These are phyloP conservation scores for Entomortierella beljakovae DNA, from an alignment of 192 early-diverging fungal species.

Conservation along the genomic window DNA sequence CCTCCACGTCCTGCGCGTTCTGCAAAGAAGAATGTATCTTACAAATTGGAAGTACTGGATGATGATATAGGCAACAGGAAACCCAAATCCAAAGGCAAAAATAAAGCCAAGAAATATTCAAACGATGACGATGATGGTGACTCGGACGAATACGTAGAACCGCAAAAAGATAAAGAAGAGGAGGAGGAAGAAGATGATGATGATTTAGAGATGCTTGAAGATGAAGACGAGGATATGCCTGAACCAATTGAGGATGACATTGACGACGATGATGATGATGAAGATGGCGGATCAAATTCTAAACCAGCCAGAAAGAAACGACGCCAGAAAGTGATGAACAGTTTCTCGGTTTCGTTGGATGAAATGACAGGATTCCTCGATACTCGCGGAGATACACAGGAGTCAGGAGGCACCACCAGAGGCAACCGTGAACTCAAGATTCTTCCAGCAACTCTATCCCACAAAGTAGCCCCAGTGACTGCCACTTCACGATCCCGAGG, in stretches of 20 bases:
- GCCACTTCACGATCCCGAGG: not conserved
- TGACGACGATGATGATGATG: not conserved
- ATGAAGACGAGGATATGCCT: constrained; percentile 4
- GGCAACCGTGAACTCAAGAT: not conserved
- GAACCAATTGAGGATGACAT: not conserved
- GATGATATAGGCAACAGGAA: not conserved
- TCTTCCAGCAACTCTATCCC: not conserved
- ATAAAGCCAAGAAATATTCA: not conserved
- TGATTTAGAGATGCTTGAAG: not conserved
- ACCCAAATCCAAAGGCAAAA: not conserved
- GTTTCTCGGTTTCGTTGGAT: constrained; percentile 11
- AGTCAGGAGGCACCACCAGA: not conserved
- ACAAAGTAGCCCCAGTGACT: not conserved
- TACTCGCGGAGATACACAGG: not conserved
- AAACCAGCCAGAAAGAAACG: constrained; percentile 1
- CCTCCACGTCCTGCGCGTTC: constrained; percentile 29
- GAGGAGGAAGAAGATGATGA: constrained; percentile 17
- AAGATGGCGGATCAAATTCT: not conserved
- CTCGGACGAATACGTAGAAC: constrained; percentile 40
- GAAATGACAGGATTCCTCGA: constrained; percentile 16
- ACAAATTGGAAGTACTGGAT: not conserved
- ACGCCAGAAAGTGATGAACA: constrained; percentile 11
- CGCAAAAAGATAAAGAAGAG: constrained; percentile 1
- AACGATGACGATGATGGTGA: constrained; percentile 14
- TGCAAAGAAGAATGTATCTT: constrained; percentile 11